These are phyloP conservation scores for Orbilia blumenaviensis DNA, from an alignment of 2,329 filamentous ascomycete species.

Conservation along the genomic window DNA sequence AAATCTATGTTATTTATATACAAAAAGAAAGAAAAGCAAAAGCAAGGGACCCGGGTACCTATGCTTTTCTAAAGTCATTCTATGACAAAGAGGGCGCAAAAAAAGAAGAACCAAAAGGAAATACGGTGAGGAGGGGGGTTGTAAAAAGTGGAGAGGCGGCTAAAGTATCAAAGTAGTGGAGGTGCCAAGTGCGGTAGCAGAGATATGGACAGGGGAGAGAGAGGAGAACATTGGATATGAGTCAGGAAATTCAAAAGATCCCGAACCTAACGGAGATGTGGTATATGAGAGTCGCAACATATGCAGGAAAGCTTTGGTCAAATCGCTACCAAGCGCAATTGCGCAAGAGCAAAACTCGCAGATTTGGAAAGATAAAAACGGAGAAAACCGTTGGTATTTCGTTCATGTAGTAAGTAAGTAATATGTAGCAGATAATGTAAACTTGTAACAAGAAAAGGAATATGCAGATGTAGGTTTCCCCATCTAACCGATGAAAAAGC, in stretches of 20 bases:
- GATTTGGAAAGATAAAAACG: not conserved
- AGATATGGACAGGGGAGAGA: not conserved
- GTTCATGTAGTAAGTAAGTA: not conserved
- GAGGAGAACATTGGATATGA: not conserved
- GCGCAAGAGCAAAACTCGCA: not conserved
- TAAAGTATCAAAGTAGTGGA: not conserved
- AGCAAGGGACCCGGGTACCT: not conserved
- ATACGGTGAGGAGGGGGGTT: not conserved
- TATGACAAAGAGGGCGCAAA: not conserved
- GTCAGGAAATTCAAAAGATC: not conserved
- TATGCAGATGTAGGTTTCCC: not conserved
- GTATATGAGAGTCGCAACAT: not conserved
- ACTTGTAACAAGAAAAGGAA: not conserved
- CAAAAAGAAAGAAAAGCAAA: not conserved
- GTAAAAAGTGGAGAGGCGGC: not conserved
- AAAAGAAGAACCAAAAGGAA: not conserved
- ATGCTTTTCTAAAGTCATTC: not conserved
- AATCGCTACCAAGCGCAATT: not conserved
- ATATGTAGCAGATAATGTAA: not conserved
- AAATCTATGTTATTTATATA: constrained; percentile 30
- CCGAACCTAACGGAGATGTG: not conserved
- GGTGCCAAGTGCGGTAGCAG: not conserved
- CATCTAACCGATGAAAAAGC: not conserved
- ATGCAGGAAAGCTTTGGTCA: not conserved
- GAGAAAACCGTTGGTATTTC: not conserved